These are phyloP conservation scores for Zygotorulaspora mrakii DNA, from an alignment of 1,139 yeast genomes.

Conservation along the genomic window DNA sequence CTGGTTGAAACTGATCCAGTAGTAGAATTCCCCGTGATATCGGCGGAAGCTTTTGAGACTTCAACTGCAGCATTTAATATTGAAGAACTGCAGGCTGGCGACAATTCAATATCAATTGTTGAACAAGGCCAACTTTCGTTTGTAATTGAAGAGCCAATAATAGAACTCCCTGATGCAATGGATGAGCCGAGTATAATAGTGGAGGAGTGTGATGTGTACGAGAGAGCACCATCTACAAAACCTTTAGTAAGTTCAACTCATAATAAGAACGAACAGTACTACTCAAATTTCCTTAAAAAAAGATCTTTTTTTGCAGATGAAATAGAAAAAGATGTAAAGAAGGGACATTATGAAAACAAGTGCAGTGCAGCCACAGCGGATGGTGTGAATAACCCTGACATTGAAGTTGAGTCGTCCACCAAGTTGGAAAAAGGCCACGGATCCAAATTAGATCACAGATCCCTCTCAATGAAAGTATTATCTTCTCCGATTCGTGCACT, in stretches of 20 bases:
- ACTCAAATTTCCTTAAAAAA: too few relatives aligned
- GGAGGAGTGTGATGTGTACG: slow-evolving; percentile 2
- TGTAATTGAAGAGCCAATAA: slow-evolving; percentile 11
- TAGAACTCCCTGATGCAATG: slow-evolving; percentile 7
- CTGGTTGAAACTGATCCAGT: slow-evolving; percentile 1
- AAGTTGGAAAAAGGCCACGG: too few relatives aligned
- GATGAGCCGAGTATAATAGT: not conserved
- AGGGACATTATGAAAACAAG: too few relatives aligned
- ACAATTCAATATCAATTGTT: not conserved
- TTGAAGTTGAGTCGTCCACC: too few relatives aligned
- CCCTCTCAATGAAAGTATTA: slow-evolving; percentile 8
- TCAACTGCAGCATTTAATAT: not conserved
- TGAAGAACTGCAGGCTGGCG: not conserved
- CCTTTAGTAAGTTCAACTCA: too few relatives aligned
- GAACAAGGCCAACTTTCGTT: not conserved
- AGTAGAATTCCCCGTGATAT: not conserved
- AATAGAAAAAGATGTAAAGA: too few relatives aligned
- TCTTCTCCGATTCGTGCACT: slow-evolving; percentile 21
- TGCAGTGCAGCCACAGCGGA: too few relatives aligned
- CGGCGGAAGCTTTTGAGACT: not conserved
- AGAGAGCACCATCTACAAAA: too few relatives aligned
- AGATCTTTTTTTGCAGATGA: too few relatives aligned
- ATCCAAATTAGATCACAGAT: too few relatives aligned
- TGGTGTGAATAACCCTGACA: too few relatives aligned
- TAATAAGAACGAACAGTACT: too few relatives aligned